Evolutionary conservation across 495 filamentous ascomycete species (phyloP), one percentile per base, ranked within the genome.

Genomic region (Penicillium egyptiacum): DNA sequence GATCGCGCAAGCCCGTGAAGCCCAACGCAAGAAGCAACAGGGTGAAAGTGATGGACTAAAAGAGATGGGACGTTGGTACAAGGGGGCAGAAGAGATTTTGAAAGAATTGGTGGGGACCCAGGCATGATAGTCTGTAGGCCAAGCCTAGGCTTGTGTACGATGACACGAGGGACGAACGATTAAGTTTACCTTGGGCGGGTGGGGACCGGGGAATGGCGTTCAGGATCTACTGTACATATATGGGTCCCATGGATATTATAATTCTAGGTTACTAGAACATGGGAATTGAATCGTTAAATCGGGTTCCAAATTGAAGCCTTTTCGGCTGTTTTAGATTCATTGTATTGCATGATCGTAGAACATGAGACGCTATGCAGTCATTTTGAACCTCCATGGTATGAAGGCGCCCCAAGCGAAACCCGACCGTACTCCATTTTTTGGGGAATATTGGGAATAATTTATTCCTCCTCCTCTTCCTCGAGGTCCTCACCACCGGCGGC

Each of bases 401-500:
- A 65, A 68, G 57, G 62, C 65, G 66, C 67, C 66, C 64, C 66
- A 74, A 74, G 70, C 70, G 70, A 73, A 75, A 77, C 72, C 74
- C 71, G 65, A 65, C 68, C 69, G 60, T 70, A 75, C 71, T 72
- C 73, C 69, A 43, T 60, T 67, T 69, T 69, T 60, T 62, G 57
- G 55, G 41, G 50, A 59, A 31, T 48, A 48, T 58, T 65, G 22
- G 43, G 53, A 55, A 47, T 55, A 58, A 72, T 71, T 72, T 82
- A 74, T 72, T 91, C 87, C 82, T 96, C 91, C 70, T 98, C 93
- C 72, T 94, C 92, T 64, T 86, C 90, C 49, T 81, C 93, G 51
- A 79, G 92, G 54, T 83, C 93, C 70, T 88, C 92, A 79, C 89
- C 90, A 79, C 88, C 86, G 79, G 93, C 89, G 44, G 94, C 91